A percentile compares a stretch with the other conserved stretches of the same genome.
Conservation (phyloP, 176 grass and related monocot species). For the Ensete glaucum region DNA sequence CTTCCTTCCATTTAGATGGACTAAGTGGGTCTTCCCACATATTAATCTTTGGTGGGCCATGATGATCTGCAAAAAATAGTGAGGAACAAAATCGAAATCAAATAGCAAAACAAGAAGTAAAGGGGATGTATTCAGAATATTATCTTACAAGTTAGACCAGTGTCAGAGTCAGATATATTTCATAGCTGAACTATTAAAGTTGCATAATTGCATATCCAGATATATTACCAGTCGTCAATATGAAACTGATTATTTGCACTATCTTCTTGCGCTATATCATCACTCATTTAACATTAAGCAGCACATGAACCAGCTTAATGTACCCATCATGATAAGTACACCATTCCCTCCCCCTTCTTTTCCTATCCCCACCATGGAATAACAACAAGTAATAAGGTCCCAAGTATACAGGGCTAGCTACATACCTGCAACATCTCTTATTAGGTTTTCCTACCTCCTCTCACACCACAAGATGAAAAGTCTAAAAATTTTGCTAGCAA, state of each 20-base stretch:
- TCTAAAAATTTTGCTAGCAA: too few relatives aligned
- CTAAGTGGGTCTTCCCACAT: conserved; percentile 48
- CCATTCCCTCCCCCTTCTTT: background rate
- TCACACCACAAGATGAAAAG: too few relatives aligned
- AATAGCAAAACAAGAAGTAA: background rate
- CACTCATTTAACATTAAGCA: background rate
- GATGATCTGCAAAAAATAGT: conserved; percentile 24
- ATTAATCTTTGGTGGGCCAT: conserved; percentile 38
- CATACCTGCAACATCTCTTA: too few relatives aligned
- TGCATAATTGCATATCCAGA: too few relatives aligned
- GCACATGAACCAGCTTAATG: background rate
- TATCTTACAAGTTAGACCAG: background rate
- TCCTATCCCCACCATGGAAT: background rate
- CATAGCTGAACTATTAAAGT: too few relatives aligned
- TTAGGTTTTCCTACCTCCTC: too few relatives aligned
- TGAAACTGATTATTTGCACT: background rate
- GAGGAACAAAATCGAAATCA: background rate
- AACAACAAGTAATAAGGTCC: too few relatives aligned
- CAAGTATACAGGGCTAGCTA: too few relatives aligned
- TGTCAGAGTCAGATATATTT: too few relatives aligned
- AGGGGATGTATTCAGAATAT: background rate
- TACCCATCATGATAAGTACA: background rate
- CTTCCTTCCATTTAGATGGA: conserved; percentile 61
- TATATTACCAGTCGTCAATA: too few relatives aligned
- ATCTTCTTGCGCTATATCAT: background rate